Conservation (phyloP, 2,329 filamentous ascomycete species). For the Arthrobotrys sphaeroides region DNA sequence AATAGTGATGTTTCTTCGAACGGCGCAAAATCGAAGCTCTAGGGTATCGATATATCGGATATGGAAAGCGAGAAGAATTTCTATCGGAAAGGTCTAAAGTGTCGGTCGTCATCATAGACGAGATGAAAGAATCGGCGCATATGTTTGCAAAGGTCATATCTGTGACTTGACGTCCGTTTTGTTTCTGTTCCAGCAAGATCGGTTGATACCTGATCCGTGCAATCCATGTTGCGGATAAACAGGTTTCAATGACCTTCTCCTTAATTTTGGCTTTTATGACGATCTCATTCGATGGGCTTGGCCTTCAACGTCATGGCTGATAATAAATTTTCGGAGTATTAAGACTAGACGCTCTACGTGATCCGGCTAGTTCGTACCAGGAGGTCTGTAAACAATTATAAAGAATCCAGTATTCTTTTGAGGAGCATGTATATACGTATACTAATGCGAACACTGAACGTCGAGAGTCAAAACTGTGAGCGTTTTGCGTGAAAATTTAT, state of each 20-base stretch:
- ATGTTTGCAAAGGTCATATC: too few species aligned
- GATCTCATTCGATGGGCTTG: not conserved
- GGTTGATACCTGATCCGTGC: constrained; percentile 40
- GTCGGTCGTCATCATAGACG: not conserved
- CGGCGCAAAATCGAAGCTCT: not conserved
- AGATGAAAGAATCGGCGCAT: too few species aligned
- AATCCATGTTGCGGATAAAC: constrained; percentile 46
- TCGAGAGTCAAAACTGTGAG: too few species aligned
- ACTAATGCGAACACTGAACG: too few species aligned
- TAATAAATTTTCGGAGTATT: not conserved
- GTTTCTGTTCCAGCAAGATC: not conserved
- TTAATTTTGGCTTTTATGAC: constrained; percentile 36
- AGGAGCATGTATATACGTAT: too few species aligned
- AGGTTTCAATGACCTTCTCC: constrained; percentile 34
- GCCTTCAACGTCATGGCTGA: not conserved
- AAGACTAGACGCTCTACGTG: not conserved
- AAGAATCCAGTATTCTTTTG: too few species aligned
- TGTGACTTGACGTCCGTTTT: not conserved
- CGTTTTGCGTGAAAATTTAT: too few species aligned
- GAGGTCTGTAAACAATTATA: too few species aligned
- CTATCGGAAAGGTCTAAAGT: too few species aligned
- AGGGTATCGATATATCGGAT: not conserved
- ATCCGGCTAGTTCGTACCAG: too few species aligned
- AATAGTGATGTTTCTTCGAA: too few species aligned
- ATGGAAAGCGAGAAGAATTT: too few species aligned